Base-by-base conservation (phyloP, 163 green algal species). In the Prototheca stagnorum region DNA sequence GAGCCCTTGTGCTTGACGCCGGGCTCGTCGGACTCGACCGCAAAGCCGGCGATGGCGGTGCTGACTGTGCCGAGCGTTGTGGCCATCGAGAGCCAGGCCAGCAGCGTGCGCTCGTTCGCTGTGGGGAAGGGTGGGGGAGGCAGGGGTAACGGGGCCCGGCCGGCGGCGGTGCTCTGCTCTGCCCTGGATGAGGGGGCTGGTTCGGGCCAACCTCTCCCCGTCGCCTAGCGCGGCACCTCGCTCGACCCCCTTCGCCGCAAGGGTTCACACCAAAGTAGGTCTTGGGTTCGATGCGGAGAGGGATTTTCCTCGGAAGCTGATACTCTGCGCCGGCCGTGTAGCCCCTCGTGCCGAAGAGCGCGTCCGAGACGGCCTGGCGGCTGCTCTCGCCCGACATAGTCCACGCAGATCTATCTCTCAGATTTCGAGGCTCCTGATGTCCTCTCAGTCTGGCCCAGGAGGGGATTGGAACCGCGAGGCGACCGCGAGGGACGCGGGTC, bases 191-290 rank as follows among this genome's bases (percentile, higher is more conserved):
- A n/a, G n/a, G n/a, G n/a, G n/a, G n/a, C n/a, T n/a, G n/a, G n/a
- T n/a, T n/a, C n/a, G n/a, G n/a, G n/a, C n/a, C n/a, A n/a, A n/a
- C n/a, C n/a, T n/a, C n/a, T n/a, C n/a, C n/a, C n/a, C n/a, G n/a
- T n/a, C n/a, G n/a, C n/a, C n/a, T n/a, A n/a, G n/a, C n/a, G n/a
- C n/a, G n/a, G n/a, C n/a, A n/a, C n/a, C n/a, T n/a, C n/a, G n/a
- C n/a, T n/a, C n/a, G n/a, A n/a, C n/a, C n/a, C n/a, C n/a, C n/a
- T n/a, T n/a, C n/a, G n/a, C n/a, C n/a, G n/a, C n/a, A n/a, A n/a
- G n/a, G n/a, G n/a, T n/a, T n/a, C n/a, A n/a, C 36, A 91, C 80
- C 80, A 65, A 92, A 92, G 39, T 79, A 91, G 4, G 73, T 85
- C 53, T 92, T 92, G 14, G 81, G 81, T 60, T 92, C 82, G 20